A percentile compares a stretch with the other conserved stretches of the same genome.
These are phyloP conservation scores for Sistotremastrum niveocremeum DNA, from an alignment of 768 basidiomycete species.

Conservation along the genomic window DNA sequence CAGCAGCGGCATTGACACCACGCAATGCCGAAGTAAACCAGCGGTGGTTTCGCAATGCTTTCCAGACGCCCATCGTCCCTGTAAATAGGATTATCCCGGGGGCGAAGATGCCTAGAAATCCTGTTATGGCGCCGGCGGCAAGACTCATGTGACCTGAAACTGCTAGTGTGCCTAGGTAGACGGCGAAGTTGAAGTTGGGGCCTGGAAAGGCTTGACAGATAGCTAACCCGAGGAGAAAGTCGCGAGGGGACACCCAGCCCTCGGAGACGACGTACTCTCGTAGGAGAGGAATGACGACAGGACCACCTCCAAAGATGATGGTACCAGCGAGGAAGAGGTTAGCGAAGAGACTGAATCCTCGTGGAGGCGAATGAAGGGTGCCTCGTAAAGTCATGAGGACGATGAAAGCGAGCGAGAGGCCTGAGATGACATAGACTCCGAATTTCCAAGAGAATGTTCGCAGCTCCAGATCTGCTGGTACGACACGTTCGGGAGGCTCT, in stretches of 20 bases:
- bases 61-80: constrained; percentile 37
- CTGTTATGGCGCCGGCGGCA: constrained; percentile 27
- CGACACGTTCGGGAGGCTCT: no score
- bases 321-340: constrained; percentile 36
- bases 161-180: constrained; percentile 36
- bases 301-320: constrained; percentile 40
- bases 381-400: no score
- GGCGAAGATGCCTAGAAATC: constrained; percentile 34
- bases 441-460: no score
- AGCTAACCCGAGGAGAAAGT: constrained; percentile 41
- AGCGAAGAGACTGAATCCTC: constrained; percentile 19
- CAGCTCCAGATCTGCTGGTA: no score
- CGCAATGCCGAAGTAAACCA: constrained; percentile 12
- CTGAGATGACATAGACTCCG: no score
- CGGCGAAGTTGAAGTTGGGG: constrained; percentile 43
- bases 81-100: constrained; percentile 30
- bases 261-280: constrained; percentile 36
- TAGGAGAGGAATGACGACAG: constrained; percentile 42
- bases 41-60: constrained; percentile 9
- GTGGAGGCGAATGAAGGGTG: no score
- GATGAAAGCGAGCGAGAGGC: no score
- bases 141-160: constrained; percentile 19
- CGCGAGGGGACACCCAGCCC: constrained; percentile 37
- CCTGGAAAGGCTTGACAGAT: constrained; percentile 37
- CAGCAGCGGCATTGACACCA: constrained; percentile 29